phyloP scores from a whole-genome alignment of 2,329 filamentous ascomycete genomes.

The Hymenoscyphus repandus region DNA sequence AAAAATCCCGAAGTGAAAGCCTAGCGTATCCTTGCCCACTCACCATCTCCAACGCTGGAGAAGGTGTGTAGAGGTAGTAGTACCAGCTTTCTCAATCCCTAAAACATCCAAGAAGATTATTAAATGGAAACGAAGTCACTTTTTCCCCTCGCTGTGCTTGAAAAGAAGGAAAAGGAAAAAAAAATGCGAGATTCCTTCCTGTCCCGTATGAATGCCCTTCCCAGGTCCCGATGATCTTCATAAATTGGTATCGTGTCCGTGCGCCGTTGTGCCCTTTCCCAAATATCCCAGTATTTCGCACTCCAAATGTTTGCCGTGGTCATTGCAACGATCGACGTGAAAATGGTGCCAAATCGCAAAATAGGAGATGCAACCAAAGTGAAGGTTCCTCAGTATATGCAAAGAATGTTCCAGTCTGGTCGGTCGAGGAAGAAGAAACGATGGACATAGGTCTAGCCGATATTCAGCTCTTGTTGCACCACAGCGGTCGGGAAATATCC shows the following conservation, averaged over 20 bases:
- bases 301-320: not conserved
- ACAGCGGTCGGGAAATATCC: slow-evolving; percentile 29
- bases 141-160: too few relatives aligned
- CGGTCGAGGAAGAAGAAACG: not conserved
- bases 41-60: too few relatives aligned
- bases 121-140: too few relatives aligned
- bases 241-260: slow-evolving; percentile 1
- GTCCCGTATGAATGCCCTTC: not conserved
- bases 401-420: not conserved
- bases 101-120: too few relatives aligned
- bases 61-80: too few relatives aligned
- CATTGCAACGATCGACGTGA: not conserved
- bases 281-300: not conserved
- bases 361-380: not conserved
- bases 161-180: too few relatives aligned
- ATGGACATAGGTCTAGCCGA: slow-evolving; percentile 15
- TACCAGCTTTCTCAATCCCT: too few relatives aligned
- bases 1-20: too few relatives aligned
- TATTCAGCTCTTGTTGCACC: slow-evolving; percentile 29
- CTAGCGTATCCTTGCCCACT: too few relatives aligned
- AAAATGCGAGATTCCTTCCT: not conserved
- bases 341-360: not conserved
- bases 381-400: not conserved
- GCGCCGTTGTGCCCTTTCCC: not conserved
- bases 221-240: not conserved